phyloP scores from a whole-genome alignment of 345 rosid genomes.

The Eucalyptus polybractea region DNA sequence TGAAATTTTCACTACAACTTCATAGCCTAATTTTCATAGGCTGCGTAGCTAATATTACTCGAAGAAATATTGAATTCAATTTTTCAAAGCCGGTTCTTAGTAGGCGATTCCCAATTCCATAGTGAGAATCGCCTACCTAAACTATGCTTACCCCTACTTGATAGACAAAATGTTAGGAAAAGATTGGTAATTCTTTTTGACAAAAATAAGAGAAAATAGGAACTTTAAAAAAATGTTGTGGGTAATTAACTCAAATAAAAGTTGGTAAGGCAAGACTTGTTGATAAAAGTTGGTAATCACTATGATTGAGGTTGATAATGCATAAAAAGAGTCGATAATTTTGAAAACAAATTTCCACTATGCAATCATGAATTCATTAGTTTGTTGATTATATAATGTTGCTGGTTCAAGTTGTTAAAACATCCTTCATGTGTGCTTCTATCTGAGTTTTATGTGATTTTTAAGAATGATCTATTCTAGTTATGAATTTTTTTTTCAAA shows the following conservation, averaged over 20 bases:
- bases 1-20: background rate
- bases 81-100: accelerated
- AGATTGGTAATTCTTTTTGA: background rate
- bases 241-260: background rate
- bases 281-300: background rate
- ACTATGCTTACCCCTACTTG: too few species aligned
- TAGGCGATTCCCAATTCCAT: too few species aligned
- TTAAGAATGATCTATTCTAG: background rate
- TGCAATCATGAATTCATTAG: background rate
- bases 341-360: background rate
- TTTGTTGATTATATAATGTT: background rate
- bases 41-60: accelerated
- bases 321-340: background rate
- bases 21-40: background rate
- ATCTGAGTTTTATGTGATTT: background rate
- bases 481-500: accelerated
- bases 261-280: background rate
- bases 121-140: accelerated
- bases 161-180: background rate
- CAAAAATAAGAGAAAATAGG: background rate
- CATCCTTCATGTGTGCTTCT: background rate
- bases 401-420: background rate
- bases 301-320: background rate
- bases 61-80: background rate
- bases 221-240: background rate